Evolutionary conservation across 805 yeast species (phyloP).

Genomic region (Candida peoriensis): DNA sequence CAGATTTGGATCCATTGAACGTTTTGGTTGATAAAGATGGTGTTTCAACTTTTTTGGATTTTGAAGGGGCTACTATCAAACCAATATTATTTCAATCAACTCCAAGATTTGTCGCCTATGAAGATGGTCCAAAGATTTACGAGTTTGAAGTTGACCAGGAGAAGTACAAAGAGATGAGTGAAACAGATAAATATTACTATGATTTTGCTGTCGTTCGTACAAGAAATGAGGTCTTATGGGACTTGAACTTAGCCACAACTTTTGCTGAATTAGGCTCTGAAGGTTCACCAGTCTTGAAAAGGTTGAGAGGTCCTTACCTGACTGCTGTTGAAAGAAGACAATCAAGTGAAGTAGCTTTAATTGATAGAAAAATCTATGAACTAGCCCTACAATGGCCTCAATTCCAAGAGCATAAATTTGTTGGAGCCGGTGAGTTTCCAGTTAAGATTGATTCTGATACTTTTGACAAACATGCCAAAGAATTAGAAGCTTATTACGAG

Average conservation of each 20-base stretch:
- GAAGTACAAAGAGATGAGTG: conserved; percentile 60
- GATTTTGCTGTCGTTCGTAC: conserved; percentile 86
- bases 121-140: conserved; percentile 80
- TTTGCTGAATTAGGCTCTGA: conserved; percentile 72
- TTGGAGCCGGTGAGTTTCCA: conserved; percentile 51
- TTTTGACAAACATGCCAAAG: conserved; percentile 50
- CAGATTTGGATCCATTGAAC: conserved; percentile 91
- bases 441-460: conserved; percentile 53
- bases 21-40: conserved; percentile 46
- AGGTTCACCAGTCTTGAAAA: conserved; percentile 74
- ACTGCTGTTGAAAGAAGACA: conserved; percentile 55
- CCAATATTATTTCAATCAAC: conserved; percentile 77
- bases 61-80: conserved; percentile 74
- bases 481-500: conserved; percentile 62
- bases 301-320: conserved; percentile 58
- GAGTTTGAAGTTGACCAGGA: conserved; percentile 71
- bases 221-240: conserved; percentile 89
- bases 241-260: conserved; percentile 60
- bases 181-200: conserved; percentile 71
- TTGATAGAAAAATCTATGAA: conserved; percentile 64
- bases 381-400: conserved; percentile 66
- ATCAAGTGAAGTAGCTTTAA: conserved; percentile 53
- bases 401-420: conserved; percentile 53
- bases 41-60: conserved; percentile 60
- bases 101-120: conserved; percentile 79